Percentiles rank a stretch among this genome's conserved stretches.
Evolutionary conservation across 176 grass and related monocot genomes (phyloP).

Genomic region (Avena sativa): DNA sequence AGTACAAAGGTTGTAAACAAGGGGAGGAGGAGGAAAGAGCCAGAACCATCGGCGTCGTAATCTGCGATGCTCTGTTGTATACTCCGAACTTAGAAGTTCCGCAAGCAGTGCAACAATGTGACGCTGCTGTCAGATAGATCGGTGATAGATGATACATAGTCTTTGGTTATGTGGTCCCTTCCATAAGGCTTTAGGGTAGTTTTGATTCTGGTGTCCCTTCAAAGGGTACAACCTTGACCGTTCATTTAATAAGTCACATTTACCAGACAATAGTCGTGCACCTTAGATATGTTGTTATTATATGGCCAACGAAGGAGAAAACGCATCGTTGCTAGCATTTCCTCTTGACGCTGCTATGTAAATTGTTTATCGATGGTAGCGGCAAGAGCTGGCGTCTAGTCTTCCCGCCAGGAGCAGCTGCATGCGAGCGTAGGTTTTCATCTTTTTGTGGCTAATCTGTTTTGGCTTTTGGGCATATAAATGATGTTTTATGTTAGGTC

Average conservation of each 20-base stretch:
- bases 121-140: slow-evolving; percentile 32
- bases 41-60: slow-evolving; percentile 43
- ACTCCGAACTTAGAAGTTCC: slow-evolving; percentile 43
- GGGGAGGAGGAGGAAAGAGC: slow-evolving; percentile 52
- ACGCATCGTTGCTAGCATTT: slow-evolving; percentile 28
- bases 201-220: slow-evolving; percentile 31
- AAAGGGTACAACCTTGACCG: slow-evolving; percentile 40
- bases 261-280: background rate
- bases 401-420: slow-evolving; percentile 12
- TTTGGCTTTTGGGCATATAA: background rate
- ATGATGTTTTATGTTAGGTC: background rate
- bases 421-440: background rate
- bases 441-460: slow-evolving; percentile 3
- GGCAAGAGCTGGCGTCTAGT: slow-evolving; percentile 28
- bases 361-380: slow-evolving; percentile 34
- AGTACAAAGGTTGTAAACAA: slow-evolving; percentile 56
- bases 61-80: slow-evolving; percentile 35
- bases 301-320: background rate
- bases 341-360: slow-evolving; percentile 29
- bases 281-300: slow-evolving; percentile 35
- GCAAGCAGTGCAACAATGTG: slow-evolving; percentile 36
- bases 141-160: slow-evolving; percentile 40
- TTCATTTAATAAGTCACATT: slow-evolving; percentile 5
- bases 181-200: slow-evolving; percentile 20
- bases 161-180: slow-evolving; percentile 34